A percentile compares a stretch with the other conserved stretches of the same genome.
phyloP scores from a whole-genome alignment of 2,329 filamentous ascomycete genomes.

The Macrophomina phaseolina region DNA sequence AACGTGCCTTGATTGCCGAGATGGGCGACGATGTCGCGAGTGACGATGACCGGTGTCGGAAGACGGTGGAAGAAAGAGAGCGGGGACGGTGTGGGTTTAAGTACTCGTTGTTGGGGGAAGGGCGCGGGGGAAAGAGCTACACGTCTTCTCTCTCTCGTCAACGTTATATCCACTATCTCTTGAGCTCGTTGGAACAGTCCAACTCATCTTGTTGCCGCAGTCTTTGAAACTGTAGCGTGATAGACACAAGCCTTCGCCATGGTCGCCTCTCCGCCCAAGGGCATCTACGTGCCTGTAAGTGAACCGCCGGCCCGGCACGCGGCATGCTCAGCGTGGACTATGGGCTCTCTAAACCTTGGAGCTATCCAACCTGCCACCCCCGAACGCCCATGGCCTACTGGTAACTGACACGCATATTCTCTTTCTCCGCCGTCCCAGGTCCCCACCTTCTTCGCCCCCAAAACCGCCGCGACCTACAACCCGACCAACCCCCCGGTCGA shows the following conservation, averaged over 20 bases:
- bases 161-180: no score
- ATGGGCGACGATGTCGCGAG: neutral
- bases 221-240: neutral
- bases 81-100: neutral
- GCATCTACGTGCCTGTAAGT: conserved; percentile 29
- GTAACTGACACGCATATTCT: no score
- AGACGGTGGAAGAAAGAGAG: no score
- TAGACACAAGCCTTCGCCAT: conserved; percentile 1
- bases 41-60: neutral
- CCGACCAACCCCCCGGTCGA: conserved; percentile 52
- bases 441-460: conserved; percentile 64
- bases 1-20: neutral
- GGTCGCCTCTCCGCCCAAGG: conserved; percentile 25
- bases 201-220: neutral
- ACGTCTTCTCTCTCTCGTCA: neutral
- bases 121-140: neutral
- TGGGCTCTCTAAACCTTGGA: no score
- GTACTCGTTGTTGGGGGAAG: neutral
- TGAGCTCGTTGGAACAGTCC: no score
- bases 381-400: neutral
- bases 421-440: conserved; percentile 36
- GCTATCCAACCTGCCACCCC: neutral
- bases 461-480: conserved; percentile 22
- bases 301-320: neutral
- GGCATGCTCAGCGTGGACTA: neutral